Base-by-base conservation (phyloP, 805 yeast species). In the Candida ponderosae region DNA sequence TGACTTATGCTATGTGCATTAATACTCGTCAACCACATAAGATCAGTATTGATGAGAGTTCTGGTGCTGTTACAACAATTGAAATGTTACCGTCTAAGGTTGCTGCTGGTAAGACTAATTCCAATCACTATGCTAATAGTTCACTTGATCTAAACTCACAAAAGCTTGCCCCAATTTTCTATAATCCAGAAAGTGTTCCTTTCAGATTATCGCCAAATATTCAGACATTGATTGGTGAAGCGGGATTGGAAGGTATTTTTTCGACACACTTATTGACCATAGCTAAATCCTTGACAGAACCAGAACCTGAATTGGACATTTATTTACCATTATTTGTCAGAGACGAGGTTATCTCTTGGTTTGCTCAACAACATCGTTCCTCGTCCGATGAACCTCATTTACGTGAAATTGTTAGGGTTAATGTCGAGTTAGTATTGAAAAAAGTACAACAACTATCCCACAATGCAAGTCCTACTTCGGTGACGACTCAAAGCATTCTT, bases 291-390 rank as follows among this genome's bases (percentile, higher is more conserved):
- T 67, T 94, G 44, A 72, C 90, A 9, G 95, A 88, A 51, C 95
- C 96, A 1, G 96, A 88, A 49, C 84, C 86, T 44, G 96, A 90
- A 48, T 68, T 93, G 58, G 95, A 84, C 51, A 94, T 88, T 43
- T 88, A 83, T 59, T 63, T 93, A 62, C 85, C 95, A n/a, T 68
- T 93, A 47, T 90, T 93, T 62, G 95, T 94, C 17, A 77, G 97
- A 40, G 98, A 93, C 61, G 99, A 93, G 60, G 83, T 90, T 15
- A 77, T 89, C 36, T 79, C 96, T 1, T 90, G 97, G 97, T 89
- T 81, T 57, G 78, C 89, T 29, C 94, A 84, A 55, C 78, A 81
- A 50, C 96, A 88, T 53, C 75, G 88, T 40, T 78, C 93, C 10
- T 68, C 82, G 27, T 88, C 87, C 1, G 90, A 81, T 48, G 95